phyloP scores from a whole-genome alignment of 257 asterid genomes.

The Hygrophila difformis region DNA sequence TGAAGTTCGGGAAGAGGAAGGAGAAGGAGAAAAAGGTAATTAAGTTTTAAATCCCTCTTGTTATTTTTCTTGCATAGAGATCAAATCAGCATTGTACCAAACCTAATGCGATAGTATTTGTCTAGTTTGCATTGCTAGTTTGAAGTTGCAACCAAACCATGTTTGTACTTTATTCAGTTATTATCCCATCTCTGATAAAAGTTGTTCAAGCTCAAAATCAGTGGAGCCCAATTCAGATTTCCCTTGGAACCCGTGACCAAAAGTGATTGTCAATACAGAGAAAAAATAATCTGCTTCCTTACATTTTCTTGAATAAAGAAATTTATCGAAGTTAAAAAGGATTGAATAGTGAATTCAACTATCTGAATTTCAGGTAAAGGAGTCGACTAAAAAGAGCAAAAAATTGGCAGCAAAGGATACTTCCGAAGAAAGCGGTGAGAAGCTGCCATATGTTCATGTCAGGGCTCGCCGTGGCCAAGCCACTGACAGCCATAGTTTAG shows the following conservation, averaged over 20 bases:
- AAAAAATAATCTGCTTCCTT: not conserved
- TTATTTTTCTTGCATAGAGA: not conserved
- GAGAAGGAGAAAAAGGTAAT: conserved; percentile 80
- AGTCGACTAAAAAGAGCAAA: conserved; percentile 56
- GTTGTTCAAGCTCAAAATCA: no score
- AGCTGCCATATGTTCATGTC: conserved; percentile 87
- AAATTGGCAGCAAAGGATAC: conserved; percentile 33
- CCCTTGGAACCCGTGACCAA: not conserved
- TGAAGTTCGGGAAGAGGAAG: conserved; percentile 58
- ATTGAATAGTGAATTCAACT: conserved; percentile 2
- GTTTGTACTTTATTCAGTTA: not conserved
- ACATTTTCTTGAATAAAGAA: not conserved
- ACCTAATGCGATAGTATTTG: not conserved
- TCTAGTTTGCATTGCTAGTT: not conserved
- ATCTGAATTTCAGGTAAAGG: conserved; percentile 41
- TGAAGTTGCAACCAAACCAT: no score
- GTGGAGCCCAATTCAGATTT: not conserved
- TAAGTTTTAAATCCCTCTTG: no score
- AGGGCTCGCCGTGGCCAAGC: conserved; percentile 99
- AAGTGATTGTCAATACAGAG: not conserved
- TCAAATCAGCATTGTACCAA: not conserved
- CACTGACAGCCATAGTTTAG: conserved; percentile 94
- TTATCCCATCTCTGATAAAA: no score
- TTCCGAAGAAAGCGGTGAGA: conserved; percentile 46
- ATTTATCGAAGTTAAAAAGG: not conserved